Evolutionary conservation across 2,329 filamentous ascomycete genomes (phyloP), one percentile per base, ranked within the genome.

Genomic region (Dactylellina cionopaga): DNA sequence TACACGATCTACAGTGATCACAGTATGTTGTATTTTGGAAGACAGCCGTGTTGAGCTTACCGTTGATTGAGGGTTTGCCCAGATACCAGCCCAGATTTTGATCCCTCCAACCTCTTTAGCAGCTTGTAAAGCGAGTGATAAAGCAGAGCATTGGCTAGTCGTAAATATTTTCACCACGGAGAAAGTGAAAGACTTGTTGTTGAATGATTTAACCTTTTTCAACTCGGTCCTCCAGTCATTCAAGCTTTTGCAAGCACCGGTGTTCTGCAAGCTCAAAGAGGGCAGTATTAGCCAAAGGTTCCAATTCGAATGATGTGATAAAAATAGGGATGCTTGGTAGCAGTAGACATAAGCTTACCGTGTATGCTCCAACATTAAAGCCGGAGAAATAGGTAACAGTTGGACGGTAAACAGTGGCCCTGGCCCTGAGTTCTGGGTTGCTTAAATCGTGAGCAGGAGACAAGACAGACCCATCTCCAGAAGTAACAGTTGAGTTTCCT

Each of bases 41-140:
- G 75, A 85, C 85, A 15, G 9, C 44, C 41, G 29, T 49, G 33
- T 51, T 27, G 33, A 52, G 41, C 68, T 47, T 72, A 72, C 68
- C 6, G 68, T 72, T 3, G 58, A 33, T 41, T 37, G 9, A 19
- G 71, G 71, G n/a, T 84, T 85, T 51, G 84, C 80, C 88, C 88
- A 90, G 77, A 90, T 81, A 74, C 88, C 88, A 55, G 89, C 86
- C 33, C 90, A 85, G 44, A 90, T 81, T 75, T 84, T 81, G 15
- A 86, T 87, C 43, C 87, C 82, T 73, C 86, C 87, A 3, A 74
- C 37, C 69, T 83, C 81, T 46, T 89, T 82, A 76, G 88, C 88
- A 33, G 88, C 88, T 15, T 83, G 83, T 0, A 84, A 82, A 15
- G 83, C 83, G 62, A 82, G 81, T 64, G 78, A 80, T 51, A 85